A percentile compares a stretch with the other conserved stretches of the same genome.
Conservation (phyloP, 176 grass and related monocot genomes). For the Tillandsia fasciculata region DNA sequence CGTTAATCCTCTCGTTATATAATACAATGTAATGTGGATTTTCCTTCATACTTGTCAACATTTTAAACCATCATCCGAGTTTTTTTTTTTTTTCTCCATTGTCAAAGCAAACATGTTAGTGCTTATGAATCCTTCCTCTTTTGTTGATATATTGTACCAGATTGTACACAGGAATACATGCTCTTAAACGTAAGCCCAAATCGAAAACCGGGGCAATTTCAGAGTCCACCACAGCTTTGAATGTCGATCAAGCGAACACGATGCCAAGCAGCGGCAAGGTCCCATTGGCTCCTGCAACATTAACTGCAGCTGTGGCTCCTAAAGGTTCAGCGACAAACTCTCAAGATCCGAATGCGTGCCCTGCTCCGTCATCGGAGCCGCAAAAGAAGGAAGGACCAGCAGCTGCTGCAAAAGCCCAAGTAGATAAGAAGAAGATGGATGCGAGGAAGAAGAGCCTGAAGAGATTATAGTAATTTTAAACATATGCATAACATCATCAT, state of each 20-base stretch:
- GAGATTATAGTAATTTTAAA: slow-evolving; percentile 35
- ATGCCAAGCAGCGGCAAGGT: slow-evolving; percentile 29
- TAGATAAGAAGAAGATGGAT: slow-evolving; percentile 86
- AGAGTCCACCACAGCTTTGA: slow-evolving; percentile 54
- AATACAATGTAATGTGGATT: too few relatives aligned
- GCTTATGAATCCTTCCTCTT: background rate
- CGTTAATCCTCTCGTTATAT: background rate
- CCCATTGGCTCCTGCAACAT: slow-evolving; percentile 12
- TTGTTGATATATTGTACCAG: slow-evolving; percentile 11
- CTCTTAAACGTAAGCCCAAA: slow-evolving; percentile 58
- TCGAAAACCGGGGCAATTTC: slow-evolving; percentile 56
- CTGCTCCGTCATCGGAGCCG: slow-evolving; percentile 2
- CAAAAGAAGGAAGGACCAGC: slow-evolving; percentile 35
- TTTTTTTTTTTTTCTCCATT: too few relatives aligned
- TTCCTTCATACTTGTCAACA: too few relatives aligned
- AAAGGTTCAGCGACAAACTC: slow-evolving; percentile 37
- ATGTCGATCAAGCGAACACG: slow-evolving; percentile 44
- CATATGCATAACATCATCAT: too few relatives aligned
- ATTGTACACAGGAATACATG: slow-evolving; percentile 80
- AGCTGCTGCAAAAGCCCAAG: slow-evolving; percentile 21
- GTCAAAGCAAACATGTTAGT: too few relatives aligned
- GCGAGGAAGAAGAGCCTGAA: slow-evolving; percentile 93
- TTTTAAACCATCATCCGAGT: too few relatives aligned
- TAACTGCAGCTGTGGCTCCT: slow-evolving; percentile 26
- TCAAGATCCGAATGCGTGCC: slow-evolving; percentile 51